Percentiles rank a stretch among this genome's conserved stretches.
Evolutionary conservation across 768 basidiomycete species (phyloP).

Genomic region (Neoboletus magnificus): DNA sequence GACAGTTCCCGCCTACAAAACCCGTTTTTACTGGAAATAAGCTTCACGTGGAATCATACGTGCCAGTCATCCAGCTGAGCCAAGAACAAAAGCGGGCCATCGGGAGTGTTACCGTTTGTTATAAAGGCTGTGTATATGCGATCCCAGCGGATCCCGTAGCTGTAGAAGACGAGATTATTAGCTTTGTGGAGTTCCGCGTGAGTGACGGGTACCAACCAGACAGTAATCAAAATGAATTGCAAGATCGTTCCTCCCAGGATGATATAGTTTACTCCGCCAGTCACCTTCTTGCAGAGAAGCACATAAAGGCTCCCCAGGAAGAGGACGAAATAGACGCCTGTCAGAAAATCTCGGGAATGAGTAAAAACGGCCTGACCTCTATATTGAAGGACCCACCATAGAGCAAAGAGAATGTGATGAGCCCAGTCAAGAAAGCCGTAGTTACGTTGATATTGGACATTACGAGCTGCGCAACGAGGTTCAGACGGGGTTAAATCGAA

Average conservation of each 20-base stretch:
- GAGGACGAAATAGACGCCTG: slow-evolving; percentile 7
- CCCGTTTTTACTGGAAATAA: neutral
- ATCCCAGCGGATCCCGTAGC: slow-evolving; percentile 7
- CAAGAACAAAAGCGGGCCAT: slow-evolving; percentile 4
- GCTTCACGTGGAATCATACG: neutral
- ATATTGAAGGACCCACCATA: neutral
- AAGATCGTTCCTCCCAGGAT: slow-evolving; percentile 1
- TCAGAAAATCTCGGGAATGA: neutral
- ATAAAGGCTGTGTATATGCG: slow-evolving; percentile 7
- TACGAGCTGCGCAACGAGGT: neutral
- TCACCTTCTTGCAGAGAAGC: neutral
- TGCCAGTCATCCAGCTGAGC: slow-evolving; percentile 1
- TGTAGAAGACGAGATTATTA: neutral
- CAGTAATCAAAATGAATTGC: slow-evolving; percentile 8
- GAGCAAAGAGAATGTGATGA: slow-evolving; percentile 6
- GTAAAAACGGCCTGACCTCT: neutral
- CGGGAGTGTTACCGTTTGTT: neutral
- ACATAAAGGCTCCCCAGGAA: slow-evolving; percentile 7
- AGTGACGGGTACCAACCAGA: neutral
- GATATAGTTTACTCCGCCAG: neutral
- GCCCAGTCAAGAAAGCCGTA: slow-evolving; percentile 7
- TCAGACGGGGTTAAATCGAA: too few relatives aligned
- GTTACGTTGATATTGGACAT: slow-evolving; percentile 3
- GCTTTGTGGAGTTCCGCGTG: neutral
- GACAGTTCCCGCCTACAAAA: slow-evolving; percentile 4